Evolutionary conservation across 139 green algal species (phyloP), one percentile per base, ranked within the genome.

Genomic region (Spirogloea muscicola): DNA sequence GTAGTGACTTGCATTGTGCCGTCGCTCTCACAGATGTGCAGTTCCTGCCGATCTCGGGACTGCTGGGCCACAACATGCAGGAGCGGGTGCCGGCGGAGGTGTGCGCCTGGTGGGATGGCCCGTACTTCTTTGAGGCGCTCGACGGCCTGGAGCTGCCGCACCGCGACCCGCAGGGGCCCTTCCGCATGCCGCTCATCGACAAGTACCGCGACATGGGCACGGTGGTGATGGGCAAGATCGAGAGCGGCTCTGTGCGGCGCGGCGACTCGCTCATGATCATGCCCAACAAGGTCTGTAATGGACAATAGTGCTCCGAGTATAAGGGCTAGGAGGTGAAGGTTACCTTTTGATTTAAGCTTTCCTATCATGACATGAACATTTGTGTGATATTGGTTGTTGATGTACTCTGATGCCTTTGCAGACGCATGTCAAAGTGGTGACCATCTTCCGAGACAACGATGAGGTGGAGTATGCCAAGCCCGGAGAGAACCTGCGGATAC

Each of bases 181-280:
- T 86, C 44, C 69, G 73, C 40, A 95, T 99, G 91, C 89, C 91
- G 21, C 84, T 99, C 57, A 92, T 98, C 49, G 94, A 99, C 87
- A 93, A 93, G 79, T 97, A 94, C 85, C 88, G 85, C 49, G 94
- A 96, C 80, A 96, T 97, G 92, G 94, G 94, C 69, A 95, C 91
- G 31, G 91, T 98, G 58, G 85, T 97, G 34, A 98, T 98, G 94
- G 94, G 94, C 64, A 98, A 98, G 86, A 91, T 85, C 48, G 94
- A 99, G 87, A 83, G 86, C 3, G 94, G 94, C 25, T 86, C 93
- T 40, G 88, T 97, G 39, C 68, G 83, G 33, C 86, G 90, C 49
- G 88, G 89, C 10, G 58, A 96, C 72, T 74, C 80, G 25, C 86
- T 97, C 18, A 68, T 92, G 49, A 42, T 98, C 40, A 97, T 98